Percentiles rank a stretch among this genome's conserved stretches.
Evolutionary conservation across 2,329 filamentous ascomycete species (phyloP).

Genomic region (Ceratocystis papillata): DNA sequence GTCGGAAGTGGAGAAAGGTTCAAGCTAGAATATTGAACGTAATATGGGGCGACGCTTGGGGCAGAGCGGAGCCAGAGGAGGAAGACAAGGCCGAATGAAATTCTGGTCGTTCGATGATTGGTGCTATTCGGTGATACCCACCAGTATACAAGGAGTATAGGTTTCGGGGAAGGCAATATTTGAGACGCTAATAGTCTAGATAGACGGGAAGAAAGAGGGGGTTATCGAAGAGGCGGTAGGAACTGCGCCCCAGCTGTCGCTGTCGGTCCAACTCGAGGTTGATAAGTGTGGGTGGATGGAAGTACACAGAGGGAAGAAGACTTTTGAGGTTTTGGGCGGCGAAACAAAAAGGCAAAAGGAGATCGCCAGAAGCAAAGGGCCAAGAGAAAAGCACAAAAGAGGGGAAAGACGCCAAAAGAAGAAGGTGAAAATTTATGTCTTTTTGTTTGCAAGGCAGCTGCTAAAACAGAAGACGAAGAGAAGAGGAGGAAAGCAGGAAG

Average conservation of each 20-base stretch:
- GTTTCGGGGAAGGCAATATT: too few relatives aligned
- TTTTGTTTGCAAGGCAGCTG: neutral
- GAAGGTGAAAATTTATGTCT: neutral
- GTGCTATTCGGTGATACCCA: too few relatives aligned
- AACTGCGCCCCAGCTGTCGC: too few relatives aligned
- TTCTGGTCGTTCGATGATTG: too few relatives aligned
- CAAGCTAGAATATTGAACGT: neutral
- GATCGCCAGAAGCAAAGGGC: neutral
- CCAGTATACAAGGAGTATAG: too few relatives aligned
- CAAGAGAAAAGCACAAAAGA: neutral
- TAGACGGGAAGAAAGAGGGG: neutral
- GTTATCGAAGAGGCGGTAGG: too few relatives aligned
- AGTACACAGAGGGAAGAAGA: neutral
- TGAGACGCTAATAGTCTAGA: too few relatives aligned
- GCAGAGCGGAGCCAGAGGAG: neutral
- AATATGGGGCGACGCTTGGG: neutral
- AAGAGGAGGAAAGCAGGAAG: neutral
- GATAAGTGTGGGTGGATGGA: neutral
- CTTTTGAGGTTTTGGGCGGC: neutral
- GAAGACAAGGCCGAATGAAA: neutral
- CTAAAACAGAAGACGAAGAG: neutral
- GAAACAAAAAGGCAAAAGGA: neutral
- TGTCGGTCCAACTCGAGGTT: too few relatives aligned
- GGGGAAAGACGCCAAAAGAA: slow-evolving; percentile 2
- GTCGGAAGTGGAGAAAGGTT: neutral